Percentiles rank a stretch among this genome's conserved stretches.
phyloP scores from a whole-genome alignment of 2,329 filamentous ascomycete species.

The Chaetomiaceae sp. region DNA sequence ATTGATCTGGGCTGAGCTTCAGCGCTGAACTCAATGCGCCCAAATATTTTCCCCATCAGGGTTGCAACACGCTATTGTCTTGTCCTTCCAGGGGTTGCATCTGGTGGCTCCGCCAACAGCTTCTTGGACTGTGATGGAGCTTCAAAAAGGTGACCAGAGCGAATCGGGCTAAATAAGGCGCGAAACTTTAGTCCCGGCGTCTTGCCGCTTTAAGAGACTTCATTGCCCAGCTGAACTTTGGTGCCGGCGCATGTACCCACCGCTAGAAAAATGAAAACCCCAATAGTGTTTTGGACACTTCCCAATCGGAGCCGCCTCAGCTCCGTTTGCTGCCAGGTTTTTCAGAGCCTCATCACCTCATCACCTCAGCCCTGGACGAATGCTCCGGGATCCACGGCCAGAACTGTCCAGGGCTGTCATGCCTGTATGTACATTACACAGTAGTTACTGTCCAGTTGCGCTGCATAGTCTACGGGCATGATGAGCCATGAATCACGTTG shows the following conservation, averaged over 20 bases:
- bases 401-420: not conserved
- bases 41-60: not conserved
- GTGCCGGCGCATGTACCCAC: not conserved
- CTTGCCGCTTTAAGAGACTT: conserved; percentile 17
- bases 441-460: too few species aligned
- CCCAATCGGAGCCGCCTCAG: not conserved
- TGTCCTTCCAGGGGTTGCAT: not conserved
- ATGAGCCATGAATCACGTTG: too few species aligned
- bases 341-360: not conserved
- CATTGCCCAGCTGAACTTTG: not conserved
- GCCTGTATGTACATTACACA: too few species aligned
- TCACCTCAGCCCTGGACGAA: not conserved
- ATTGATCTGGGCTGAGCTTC: not conserved
- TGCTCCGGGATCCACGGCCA: not conserved
- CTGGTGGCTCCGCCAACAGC: not conserved
- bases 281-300: not conserved
- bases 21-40: not conserved
- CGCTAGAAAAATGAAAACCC: not conserved
- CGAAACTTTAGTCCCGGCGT: too few species aligned
- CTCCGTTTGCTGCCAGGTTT: not conserved
- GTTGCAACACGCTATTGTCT: conserved; percentile 8
- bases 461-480: too few species aligned
- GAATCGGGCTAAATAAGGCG: too few species aligned
- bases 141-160: not conserved
- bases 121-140: not conserved